Evolutionary conservation across 2,329 filamentous ascomycete genomes (phyloP).

Genomic region (Colletotrichum gloeosporioides): DNA sequence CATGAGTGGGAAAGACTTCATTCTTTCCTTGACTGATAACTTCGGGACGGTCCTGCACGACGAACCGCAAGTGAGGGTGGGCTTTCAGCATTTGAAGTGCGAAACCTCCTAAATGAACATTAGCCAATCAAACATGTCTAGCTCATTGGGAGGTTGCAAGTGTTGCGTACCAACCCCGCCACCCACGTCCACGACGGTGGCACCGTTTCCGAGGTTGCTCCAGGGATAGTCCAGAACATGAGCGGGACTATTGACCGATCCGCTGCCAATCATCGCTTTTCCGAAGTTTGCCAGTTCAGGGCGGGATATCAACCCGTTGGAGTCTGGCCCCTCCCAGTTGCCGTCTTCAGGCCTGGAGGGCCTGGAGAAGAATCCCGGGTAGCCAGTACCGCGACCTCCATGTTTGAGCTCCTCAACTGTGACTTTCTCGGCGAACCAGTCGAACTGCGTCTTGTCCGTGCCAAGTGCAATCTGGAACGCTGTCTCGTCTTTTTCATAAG

Average conservation of each 20-base stretch:
- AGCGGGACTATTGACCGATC: background rate
- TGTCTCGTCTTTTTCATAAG: conserved; percentile 34
- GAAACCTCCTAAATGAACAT: conserved; percentile 29
- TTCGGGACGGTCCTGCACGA: conserved; percentile 38
- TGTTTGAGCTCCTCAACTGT: background rate
- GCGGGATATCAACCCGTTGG: background rate
- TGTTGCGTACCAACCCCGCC: background rate
- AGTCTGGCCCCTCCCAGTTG: background rate
- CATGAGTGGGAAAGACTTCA: conserved; percentile 35
- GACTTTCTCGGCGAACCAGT: conserved; percentile 35
- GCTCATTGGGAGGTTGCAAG: background rate
- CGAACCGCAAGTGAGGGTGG: conserved; percentile 37
- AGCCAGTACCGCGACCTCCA: background rate
- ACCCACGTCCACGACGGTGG: background rate
- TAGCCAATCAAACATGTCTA: background rate
- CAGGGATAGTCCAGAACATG: background rate
- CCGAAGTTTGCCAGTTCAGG: background rate
- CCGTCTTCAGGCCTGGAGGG: background rate
- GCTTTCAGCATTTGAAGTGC: conserved; percentile 28
- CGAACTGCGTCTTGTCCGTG: conserved; percentile 34
- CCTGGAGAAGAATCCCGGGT: background rate
- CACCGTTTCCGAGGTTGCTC: background rate
- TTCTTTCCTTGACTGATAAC: conserved; percentile 29
- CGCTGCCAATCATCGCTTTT: background rate
- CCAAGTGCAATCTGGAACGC: conserved; percentile 35